These are phyloP conservation scores for Fomitopsis serialis DNA, from an alignment of 768 basidiomycete species.

Conservation along the genomic window DNA sequence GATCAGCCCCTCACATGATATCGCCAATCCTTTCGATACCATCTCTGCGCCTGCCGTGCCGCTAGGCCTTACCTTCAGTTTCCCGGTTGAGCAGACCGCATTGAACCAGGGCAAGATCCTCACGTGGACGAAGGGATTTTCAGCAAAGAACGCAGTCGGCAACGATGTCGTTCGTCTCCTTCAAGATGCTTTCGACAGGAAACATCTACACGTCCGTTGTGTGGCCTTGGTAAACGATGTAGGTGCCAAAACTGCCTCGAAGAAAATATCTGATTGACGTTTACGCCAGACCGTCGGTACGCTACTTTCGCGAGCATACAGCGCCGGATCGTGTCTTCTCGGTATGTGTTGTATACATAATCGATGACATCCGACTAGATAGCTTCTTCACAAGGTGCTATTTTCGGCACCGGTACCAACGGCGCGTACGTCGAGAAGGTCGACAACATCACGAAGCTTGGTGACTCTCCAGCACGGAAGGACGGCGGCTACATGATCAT, in stretches of 20 bases:
- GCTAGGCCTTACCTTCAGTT: conserved; percentile 94
- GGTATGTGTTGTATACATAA: conserved; percentile 24
- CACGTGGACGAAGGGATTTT: conserved; percentile 95
- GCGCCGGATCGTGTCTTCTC: conserved; percentile 84
- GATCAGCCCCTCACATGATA: conserved; percentile 12
- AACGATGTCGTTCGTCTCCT: conserved; percentile 85
- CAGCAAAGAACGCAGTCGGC: conserved; percentile 86
- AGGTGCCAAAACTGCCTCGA: conserved; percentile 24
- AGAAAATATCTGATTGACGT: conserved; percentile 1
- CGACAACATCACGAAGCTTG: conserved; percentile 79
- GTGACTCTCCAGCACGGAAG: conserved; percentile 50
- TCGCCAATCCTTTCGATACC: conserved; percentile 15
- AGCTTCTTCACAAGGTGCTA: conserved; percentile 41
- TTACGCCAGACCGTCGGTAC: conserved; percentile 84
- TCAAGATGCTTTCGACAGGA: conserved; percentile 88
- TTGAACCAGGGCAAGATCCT: conserved; percentile 85
- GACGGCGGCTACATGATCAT: conserved; percentile 84
- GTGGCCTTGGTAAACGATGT: conserved; percentile 94
- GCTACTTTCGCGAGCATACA: conserved; percentile 87
- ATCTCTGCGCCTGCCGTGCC: conserved; percentile 30
- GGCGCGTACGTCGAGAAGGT: conserved; percentile 94
- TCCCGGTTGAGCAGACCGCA: conserved; percentile 96
- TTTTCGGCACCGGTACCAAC: conserved; percentile 98
- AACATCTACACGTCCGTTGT: conserved; percentile 88
- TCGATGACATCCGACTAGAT: neutral